Evolutionary conservation across 345 rosid species (phyloP).

Genomic region (Boechera stricta): DNA sequence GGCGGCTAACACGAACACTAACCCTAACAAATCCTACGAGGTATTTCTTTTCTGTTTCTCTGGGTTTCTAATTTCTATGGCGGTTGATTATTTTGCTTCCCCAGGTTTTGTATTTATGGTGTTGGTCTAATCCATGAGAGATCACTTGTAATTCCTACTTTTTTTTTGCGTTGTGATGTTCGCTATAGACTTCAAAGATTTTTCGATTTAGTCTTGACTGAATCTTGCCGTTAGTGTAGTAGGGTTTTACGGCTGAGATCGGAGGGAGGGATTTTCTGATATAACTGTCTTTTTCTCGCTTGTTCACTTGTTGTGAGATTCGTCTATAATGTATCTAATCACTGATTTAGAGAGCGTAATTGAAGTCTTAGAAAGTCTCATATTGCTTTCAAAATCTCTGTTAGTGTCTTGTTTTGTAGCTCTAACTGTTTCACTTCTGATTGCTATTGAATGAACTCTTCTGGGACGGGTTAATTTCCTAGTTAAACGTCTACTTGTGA

Average conservation of each 20-base stretch:
- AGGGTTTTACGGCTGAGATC: constrained; percentile 21
- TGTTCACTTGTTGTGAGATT: constrained; percentile 10
- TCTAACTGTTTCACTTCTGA: not conserved
- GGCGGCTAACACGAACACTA: constrained; percentile 51
- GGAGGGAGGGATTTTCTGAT: constrained; percentile 9
- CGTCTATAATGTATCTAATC: not conserved
- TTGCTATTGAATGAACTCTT: not conserved
- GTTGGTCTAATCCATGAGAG: not conserved
- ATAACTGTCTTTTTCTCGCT: not conserved
- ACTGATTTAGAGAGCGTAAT: not conserved
- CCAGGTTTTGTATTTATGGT: constrained; percentile 14
- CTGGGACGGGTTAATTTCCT: not conserved
- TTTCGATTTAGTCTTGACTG: constrained; percentile 13
- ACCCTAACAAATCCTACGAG: constrained; percentile 89
- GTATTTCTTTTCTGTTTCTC: constrained; percentile 38
- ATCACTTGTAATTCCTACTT: not conserved
- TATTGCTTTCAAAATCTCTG: not conserved
- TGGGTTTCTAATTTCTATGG: not conserved
- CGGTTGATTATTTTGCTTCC: not conserved
- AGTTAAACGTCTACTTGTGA: not conserved
- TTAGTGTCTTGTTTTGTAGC: constrained; percentile 15
- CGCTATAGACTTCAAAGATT: not conserved
- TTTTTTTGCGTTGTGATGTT: not conserved
- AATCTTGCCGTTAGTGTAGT: constrained; percentile 7
- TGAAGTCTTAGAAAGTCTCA: constrained; percentile 6